Conservation (phyloP, 805 yeast genomes). For the Wickerhamiella azyma region DNA sequence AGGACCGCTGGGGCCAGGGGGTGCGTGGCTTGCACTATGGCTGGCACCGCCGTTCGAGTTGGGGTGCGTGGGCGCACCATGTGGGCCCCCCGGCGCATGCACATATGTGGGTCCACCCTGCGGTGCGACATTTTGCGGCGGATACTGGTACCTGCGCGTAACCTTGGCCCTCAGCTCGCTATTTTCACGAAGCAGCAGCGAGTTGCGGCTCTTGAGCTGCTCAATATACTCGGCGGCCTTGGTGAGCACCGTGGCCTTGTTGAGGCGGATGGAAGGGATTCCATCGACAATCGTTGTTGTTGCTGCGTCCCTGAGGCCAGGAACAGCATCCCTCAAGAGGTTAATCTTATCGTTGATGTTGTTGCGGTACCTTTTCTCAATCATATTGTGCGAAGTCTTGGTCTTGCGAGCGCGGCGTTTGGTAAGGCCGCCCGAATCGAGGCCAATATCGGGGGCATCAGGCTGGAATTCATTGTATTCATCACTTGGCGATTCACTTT, state of each 20-base stretch:
- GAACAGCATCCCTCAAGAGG: conserved; percentile 59
- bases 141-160: neutral
- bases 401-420: conserved; percentile 26
- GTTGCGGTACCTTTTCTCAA: conserved; percentile 58
- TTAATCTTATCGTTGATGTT: conserved; percentile 57
- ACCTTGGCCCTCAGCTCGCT: conserved; percentile 28
- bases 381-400: conserved; percentile 53
- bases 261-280: conserved; percentile 59
- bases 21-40: too few species aligned
- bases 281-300: conserved; percentile 52
- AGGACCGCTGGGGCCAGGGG: neutral
- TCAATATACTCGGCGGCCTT: conserved; percentile 71
- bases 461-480: neutral
- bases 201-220: conserved; percentile 52
- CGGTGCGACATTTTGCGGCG: neutral
- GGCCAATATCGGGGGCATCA: neutral
- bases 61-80: neutral
- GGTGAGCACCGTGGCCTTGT: conserved; percentile 63
- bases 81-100: neutral
- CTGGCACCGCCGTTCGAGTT: too few species aligned
- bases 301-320: conserved; percentile 47
- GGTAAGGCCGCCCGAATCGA: neutral
- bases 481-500: neutral
- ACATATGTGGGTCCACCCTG: neutral
- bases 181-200: conserved; percentile 38